Conservation (phyloP, 352 stramenopile species). For the Pythium apleroticum region DNA sequence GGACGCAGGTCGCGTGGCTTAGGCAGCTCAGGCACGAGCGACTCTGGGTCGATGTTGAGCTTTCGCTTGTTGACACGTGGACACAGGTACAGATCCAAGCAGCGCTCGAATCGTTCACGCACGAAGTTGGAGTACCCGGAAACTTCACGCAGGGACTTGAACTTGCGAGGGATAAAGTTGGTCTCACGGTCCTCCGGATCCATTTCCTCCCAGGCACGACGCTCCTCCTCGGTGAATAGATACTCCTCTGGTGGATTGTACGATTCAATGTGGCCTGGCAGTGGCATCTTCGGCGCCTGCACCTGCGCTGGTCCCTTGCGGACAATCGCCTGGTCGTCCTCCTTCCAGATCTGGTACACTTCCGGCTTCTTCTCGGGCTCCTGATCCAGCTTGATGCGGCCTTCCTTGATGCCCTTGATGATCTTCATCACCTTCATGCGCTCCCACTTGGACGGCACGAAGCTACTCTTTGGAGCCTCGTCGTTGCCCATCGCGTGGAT, state of each 20-base stretch:
- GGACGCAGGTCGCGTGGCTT: constrained; percentile 96
- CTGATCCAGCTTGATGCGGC: constrained; percentile 91
- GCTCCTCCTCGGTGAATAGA: constrained; percentile 96
- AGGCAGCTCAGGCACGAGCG: constrained; percentile 95
- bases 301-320: constrained; percentile 96
- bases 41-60: constrained; percentile 98
- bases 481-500: constrained; percentile 89
- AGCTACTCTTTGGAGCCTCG: constrained; percentile 91
- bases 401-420: constrained; percentile 96
- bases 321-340: constrained; percentile 86
- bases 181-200: constrained; percentile 95
- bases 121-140: constrained; percentile 96
- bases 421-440: constrained; percentile 97
- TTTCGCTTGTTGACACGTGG: constrained; percentile 95
- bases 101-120: constrained; percentile 99
- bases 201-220: constrained; percentile 94
- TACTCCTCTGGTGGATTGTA: constrained; percentile 99
- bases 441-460: constrained; percentile 97
- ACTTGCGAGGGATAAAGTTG: constrained; percentile 98
- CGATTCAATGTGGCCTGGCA: constrained; percentile 97
- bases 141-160: constrained; percentile 95
- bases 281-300: constrained; percentile 96
- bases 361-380: constrained; percentile 92
- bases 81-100: constrained; percentile 99
- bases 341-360: constrained; percentile 93